A percentile compares a stretch with the other conserved stretches of the same genome.
phyloP scores from a whole-genome alignment of 2,329 filamentous ascomycete genomes.

The Pyrenophora tritici-repentis region DNA sequence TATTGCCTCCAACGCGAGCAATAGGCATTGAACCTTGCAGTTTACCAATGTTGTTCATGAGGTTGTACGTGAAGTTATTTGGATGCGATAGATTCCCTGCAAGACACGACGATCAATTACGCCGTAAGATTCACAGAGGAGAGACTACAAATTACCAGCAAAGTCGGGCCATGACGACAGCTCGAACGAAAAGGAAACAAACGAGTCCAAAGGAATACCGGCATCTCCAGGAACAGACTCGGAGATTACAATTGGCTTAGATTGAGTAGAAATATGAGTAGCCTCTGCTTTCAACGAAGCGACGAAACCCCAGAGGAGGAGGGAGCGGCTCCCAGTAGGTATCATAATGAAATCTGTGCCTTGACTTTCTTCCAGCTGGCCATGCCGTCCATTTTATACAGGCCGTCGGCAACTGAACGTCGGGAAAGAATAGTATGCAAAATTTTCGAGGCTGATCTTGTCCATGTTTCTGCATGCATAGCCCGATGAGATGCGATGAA shows the following conservation, averaged over 20 bases:
- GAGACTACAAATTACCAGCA: background rate
- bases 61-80: conserved; percentile 64
- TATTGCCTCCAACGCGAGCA: conserved; percentile 68
- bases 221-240: background rate
- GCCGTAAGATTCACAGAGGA: background rate
- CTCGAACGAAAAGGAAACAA: conserved; percentile 7
- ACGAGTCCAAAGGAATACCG: conserved; percentile 8
- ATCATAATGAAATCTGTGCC: background rate
- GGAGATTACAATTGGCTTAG: background rate
- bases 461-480: no score
- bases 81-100: conserved; percentile 58
- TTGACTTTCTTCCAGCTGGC: background rate
- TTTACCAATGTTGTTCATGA: conserved; percentile 61
- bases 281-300: background rate
- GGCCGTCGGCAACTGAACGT: conserved; percentile 1
- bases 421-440: background rate
- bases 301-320: background rate
- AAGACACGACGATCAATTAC: background rate
- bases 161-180: conserved; percentile 11
- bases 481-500: no score
- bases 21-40: conserved; percentile 62
- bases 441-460: no score
- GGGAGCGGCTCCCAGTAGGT: background rate
- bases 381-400: background rate
- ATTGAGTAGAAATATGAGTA: background rate